Evolutionary conservation across 495 filamentous ascomycete genomes (phyloP), one percentile per base, ranked within the genome.

Genomic region (Penicillium manginii): DNA sequence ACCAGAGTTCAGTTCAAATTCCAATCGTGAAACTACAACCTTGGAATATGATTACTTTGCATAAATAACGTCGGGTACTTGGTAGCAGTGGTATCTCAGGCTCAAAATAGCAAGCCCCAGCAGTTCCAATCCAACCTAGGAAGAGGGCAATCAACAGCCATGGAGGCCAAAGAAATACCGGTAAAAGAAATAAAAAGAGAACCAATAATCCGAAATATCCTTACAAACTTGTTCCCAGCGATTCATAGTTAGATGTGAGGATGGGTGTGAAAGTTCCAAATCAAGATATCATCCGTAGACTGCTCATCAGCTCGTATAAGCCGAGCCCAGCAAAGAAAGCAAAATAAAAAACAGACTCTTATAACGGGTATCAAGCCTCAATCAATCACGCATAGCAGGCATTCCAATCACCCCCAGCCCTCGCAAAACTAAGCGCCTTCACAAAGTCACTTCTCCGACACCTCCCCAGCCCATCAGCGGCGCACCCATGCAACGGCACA

Each of bases 361-460:
- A 29, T 29, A 7, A 29, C 2, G 11, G 12, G 2, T 43, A 21
- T 43, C 40, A 4, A 43, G 19, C 2, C 15, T 11, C 11, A 5
- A 4, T 9, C 9, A 14, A 23, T 47, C 45, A 70, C 18, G 48
- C 64, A 78, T 85, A 91, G 65, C 91, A 96, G 58, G 74, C 61
- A 22, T 81, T 78, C 91, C 91, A 96, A 18, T 82, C 71, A 6
- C 92, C 91, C 3, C 87, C 88, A 18, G 62, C 71, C 62, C 79
- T 79, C 8, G 86, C 88, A 78, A 93, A 96, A 23, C 72, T 80
- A 66, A 94, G 73, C 43, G 87, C 88, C 29, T 86, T 73, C 8
- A 96, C 82, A 70, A 91, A 96, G 15, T 73, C 77, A 56, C 71
- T 72, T 49, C 91, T 61, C 45, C 57, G 79, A 70, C 92, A 96